Evolutionary conservation across 2,329 filamentous ascomycete species (phyloP).

Genomic region (Penicillium sp.): DNA sequence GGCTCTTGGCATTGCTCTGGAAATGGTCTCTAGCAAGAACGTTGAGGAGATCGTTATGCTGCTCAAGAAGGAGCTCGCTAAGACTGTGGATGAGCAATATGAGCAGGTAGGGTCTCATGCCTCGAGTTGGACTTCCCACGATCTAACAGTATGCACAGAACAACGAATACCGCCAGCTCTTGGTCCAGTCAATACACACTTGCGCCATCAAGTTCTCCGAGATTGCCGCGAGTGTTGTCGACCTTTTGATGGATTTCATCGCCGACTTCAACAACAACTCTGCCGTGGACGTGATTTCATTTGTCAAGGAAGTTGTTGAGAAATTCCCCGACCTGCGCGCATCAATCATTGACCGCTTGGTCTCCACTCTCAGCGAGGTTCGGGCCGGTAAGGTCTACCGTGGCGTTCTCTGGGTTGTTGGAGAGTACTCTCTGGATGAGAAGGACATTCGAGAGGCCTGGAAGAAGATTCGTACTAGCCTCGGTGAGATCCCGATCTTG

Average conservation of each 20-base stretch:
- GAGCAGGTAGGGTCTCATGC: conserved; percentile 60
- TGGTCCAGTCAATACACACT: conserved; percentile 96
- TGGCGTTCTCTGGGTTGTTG: conserved; percentile 94
- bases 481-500: conserved; percentile 95
- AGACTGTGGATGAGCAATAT: conserved; percentile 97
- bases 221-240: conserved; percentile 92
- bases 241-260: conserved; percentile 97
- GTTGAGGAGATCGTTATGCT: conserved; percentile 95
- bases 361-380: conserved; percentile 86
- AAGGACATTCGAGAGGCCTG: conserved; percentile 93
- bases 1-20: conserved; percentile 80
- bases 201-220: conserved; percentile 99
- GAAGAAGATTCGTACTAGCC: conserved; percentile 88
- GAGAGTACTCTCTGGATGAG: conserved; percentile 91
- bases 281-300: conserved; percentile 94
- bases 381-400: conserved; percentile 95
- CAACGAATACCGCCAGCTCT: conserved; percentile 83
- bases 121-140: not conserved
- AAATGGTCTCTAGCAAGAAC: conserved; percentile 99
- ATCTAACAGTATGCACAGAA: conserved; percentile 48
- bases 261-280: conserved; percentile 96
- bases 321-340: conserved; percentile 88
- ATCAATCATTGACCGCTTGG: conserved; percentile 80
- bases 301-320: conserved; percentile 98
- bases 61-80: conserved; percentile 93